A percentile compares a stretch with the other conserved stretches of the same genome.
These are phyloP conservation scores for Strigomonas galati DNA, from an alignment of 208 protist species.

Conservation along the genomic window DNA sequence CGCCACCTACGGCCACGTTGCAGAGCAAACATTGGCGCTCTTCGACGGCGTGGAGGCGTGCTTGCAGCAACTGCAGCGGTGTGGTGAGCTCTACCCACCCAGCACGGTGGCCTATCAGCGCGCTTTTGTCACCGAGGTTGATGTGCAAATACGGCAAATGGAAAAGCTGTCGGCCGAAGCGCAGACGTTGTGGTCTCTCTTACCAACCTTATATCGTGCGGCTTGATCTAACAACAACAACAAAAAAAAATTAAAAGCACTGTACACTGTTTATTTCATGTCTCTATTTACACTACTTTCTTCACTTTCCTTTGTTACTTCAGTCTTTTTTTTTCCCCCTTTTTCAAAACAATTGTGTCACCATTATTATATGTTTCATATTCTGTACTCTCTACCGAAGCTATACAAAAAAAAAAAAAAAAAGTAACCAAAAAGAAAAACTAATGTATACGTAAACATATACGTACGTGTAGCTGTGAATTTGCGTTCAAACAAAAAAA, in stretches of 20 bases:
- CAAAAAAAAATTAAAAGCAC: neutral
- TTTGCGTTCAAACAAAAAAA: too few relatives aligned
- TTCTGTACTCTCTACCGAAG: neutral
- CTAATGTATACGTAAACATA: too few relatives aligned
- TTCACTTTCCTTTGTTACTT: neutral
- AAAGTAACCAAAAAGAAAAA: too few relatives aligned
- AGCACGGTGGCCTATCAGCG: neutral
- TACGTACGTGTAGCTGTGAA: too few relatives aligned
- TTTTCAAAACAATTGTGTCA: too few relatives aligned
- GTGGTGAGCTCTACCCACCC: constrained; percentile 6
- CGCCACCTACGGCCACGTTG: constrained; percentile 39
- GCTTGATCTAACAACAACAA: constrained; percentile 15
- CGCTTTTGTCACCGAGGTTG: constrained; percentile 14
- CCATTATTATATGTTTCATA: neutral
- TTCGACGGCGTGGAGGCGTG: constrained; percentile 27
- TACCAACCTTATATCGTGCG: constrained; percentile 38
- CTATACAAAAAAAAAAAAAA: neutral
- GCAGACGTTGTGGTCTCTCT: constrained; percentile 29
- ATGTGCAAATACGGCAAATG: constrained; percentile 26
- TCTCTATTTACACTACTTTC: neutral
- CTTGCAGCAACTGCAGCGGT: constrained; percentile 10
- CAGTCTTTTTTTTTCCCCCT: neutral
- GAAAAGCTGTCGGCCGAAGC: constrained; percentile 23
- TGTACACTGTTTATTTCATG: constrained; percentile 5
- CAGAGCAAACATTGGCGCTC: constrained; percentile 46